phyloP scores from a whole-genome alignment of 352 stramenopile species.

The Saprolegnia diclina region DNA sequence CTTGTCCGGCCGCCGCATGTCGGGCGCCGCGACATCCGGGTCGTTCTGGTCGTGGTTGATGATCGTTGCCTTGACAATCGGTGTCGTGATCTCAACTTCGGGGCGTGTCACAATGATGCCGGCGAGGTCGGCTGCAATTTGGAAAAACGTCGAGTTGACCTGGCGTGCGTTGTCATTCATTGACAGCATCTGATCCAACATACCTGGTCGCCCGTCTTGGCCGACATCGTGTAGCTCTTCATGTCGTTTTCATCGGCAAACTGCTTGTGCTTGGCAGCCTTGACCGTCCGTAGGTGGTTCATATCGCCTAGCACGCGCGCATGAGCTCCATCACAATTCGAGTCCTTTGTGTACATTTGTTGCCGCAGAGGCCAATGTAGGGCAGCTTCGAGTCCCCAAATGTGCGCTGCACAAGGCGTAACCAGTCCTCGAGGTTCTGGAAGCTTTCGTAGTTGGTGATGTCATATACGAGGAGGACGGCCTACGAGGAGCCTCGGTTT shows the following conservation, averaged over 20 bases:
- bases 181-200: neutral
- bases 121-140: constrained; percentile 78
- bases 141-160: constrained; percentile 81
- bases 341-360: too few relatives aligned
- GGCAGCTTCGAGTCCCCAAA: constrained; percentile 83
- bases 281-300: constrained; percentile 86
- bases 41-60: constrained; percentile 91
- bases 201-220: constrained; percentile 89
- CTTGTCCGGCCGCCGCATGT: constrained; percentile 44
- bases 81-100: constrained; percentile 78
- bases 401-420: constrained; percentile 84
- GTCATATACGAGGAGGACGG: constrained; percentile 91
- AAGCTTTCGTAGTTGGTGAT: constrained; percentile 96
- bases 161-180: constrained; percentile 25
- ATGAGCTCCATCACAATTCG: too few relatives aligned
- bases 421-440: constrained; percentile 93
- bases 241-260: constrained; percentile 92
- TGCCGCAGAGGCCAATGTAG: constrained; percentile 86
- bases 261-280: constrained; percentile 82
- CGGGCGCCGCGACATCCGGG: constrained; percentile 73
- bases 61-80: constrained; percentile 88
- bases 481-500: constrained; percentile 32
- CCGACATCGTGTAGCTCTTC: constrained; percentile 89
- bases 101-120: constrained; percentile 75
- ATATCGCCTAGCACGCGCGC: constrained; percentile 61